Percentiles rank a stretch among this genome's conserved stretches.
Evolutionary conservation across 2,329 filamentous ascomycete species (phyloP).

Genomic region (Aspergillus hortae): DNA sequence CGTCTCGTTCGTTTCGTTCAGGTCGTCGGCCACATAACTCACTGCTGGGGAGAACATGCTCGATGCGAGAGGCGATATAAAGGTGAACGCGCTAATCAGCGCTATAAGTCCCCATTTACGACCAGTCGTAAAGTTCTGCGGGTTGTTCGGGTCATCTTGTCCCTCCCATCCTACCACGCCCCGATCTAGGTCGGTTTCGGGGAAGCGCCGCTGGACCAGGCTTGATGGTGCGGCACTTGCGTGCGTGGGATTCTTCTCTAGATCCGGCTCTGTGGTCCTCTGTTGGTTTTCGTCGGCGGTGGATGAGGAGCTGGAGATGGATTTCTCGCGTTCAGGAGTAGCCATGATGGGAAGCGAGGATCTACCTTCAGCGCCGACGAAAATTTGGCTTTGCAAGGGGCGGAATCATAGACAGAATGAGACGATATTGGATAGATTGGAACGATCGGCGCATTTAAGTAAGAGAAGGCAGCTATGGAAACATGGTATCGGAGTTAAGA

Average conservation of each 20-base stretch:
- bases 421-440: too few species aligned
- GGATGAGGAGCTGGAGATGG: neutral
- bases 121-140: conserved; percentile 48
- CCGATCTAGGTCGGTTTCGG: conserved; percentile 49
- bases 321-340: neutral
- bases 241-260: neutral
- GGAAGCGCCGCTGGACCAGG: conserved; percentile 22
- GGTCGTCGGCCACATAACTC: conserved; percentile 19
- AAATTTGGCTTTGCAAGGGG: too few species aligned
- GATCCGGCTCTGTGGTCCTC: neutral
- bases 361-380: too few species aligned
- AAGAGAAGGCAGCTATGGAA: too few species aligned
- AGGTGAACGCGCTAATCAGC: conserved; percentile 27
- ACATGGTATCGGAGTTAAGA: too few species aligned
- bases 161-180: conserved; percentile 60
- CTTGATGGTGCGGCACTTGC: neutral
- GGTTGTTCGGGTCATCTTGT: conserved; percentile 56
- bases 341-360: neutral
- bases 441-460: too few species aligned
- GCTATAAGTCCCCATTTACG: conserved; percentile 26
- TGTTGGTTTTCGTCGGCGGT: too few species aligned
- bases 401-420: too few species aligned
- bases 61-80: conserved; percentile 31
- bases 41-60: conserved; percentile 32
- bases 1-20: conserved; percentile 19